A percentile compares a stretch with the other conserved stretches of the same genome.
Conservation (phyloP, 352 stramenopile species). For the Phytophthora fragariaefolia region DNA sequence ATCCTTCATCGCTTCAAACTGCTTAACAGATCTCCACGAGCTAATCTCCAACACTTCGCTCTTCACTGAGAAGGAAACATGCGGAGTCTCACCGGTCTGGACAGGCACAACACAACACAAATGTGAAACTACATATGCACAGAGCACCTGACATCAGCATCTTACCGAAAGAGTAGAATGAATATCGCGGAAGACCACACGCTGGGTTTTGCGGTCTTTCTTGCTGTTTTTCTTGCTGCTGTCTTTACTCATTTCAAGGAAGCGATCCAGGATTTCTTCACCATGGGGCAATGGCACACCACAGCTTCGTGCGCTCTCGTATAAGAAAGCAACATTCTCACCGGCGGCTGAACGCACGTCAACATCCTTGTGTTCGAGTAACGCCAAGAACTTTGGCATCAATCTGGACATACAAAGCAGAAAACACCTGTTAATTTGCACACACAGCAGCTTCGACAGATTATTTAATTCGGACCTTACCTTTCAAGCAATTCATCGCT, state of each 20-base stretch:
- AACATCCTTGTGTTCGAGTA: slow-evolving; percentile 83
- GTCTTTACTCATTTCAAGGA: slow-evolving; percentile 85
- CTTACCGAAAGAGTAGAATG: slow-evolving; percentile 77
- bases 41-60: slow-evolving; percentile 75
- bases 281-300: slow-evolving; percentile 59
- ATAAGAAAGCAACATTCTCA: slow-evolving; percentile 88
- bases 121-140: background rate
- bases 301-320: slow-evolving; percentile 66
- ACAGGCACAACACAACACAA: background rate
- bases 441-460: background rate
- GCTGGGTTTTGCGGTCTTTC: slow-evolving; percentile 88
- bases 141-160: background rate
- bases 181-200: slow-evolving; percentile 86
- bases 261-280: slow-evolving; percentile 73
- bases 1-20: slow-evolving; percentile 85
- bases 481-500: slow-evolving; percentile 65
- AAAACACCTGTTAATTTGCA: background rate
- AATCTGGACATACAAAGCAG: slow-evolving; percentile 41
- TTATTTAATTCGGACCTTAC: slow-evolving; percentile 26
- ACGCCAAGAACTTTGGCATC: slow-evolving; percentile 68
- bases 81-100: slow-evolving; percentile 81
- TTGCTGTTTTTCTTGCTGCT: slow-evolving; percentile 92
- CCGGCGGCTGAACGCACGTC: slow-evolving; percentile 81
- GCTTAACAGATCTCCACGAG: slow-evolving; percentile 82
- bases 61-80: slow-evolving; percentile 81